Evolutionary conservation across 306 rosid species (phyloP), one percentile per base, ranked within the genome.

Genomic region (Datisca glomerata): DNA sequence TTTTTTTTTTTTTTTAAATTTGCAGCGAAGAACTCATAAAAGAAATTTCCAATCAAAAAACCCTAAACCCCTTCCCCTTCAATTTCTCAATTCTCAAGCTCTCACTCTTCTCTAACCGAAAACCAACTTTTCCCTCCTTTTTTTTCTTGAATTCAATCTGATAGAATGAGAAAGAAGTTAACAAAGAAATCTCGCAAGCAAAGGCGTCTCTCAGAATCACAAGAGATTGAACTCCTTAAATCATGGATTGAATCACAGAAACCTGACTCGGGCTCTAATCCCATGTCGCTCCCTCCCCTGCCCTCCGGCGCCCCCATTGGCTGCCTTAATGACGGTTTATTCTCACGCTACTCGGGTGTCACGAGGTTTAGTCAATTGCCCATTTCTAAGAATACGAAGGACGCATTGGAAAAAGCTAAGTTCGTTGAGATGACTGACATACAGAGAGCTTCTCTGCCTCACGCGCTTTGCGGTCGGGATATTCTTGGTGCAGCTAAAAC

Each of bases 401-500:
- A 80, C 37, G 93, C 57, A 5, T 47, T 89, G 52, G 50, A 58
- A 3, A 58, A 34, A 21, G 18, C 60, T 8, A 72, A 67, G 46
- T 84, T 37, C 55, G 41, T 50, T 4, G 61, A 64, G 22, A 89
- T 84, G 93, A 89, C 93, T 3, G 95, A 89, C 22, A 73, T 89
- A 12, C 95, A 89, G 71, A 73, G 76, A 49, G 93, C 92, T 41
- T 66, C 81, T 39, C 62, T 89, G 60, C 98, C 98, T 3, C 98
- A 89, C 45, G 74, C 92, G 2, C 78, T 89, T 14, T 72, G 75
- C 35, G 84, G 80, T 5, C 72, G 95, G 22, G 95, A 89, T 40
- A 56, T 89, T 65, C 91, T 80, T 21, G 96, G 98, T 6, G 98
- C 98, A 3, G 91, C 95, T 4, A 89, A 84, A 54, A 84, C 93